Base-by-base conservation (phyloP, 1,139 yeast species). In the Candida frijolesensis region DNA sequence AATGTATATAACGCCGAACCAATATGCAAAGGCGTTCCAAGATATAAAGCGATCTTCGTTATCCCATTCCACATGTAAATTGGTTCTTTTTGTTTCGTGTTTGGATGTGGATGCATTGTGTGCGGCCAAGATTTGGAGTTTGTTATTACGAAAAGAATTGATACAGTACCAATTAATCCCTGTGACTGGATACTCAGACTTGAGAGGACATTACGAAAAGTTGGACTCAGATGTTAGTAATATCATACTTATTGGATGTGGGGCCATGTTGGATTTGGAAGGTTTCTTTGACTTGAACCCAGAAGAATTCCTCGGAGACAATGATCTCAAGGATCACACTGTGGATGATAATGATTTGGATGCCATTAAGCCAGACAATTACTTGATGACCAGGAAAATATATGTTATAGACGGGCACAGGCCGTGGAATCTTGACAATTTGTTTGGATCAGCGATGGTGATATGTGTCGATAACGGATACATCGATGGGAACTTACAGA, bases 381-480 rank as follows among this genome's bases (percentile, higher is more conserved):
- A 30, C 19, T 16, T 27, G 10, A 32, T 47, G 46, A 60, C 56
- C 44, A 60, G 72, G 42, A 62, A 78, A 52, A 78, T 95, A 1
- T 95, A 89, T 62, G 80, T 95, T 12, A 78, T 94, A 53, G 99
- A 95, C 67, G 94, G 96, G 4, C 96, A 89, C 57, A 74, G 98
- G 56, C 99, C 99, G 2, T 94, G 98, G 98, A 91, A 91, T 66
- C 72, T 95, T 58, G 97, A 92, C 63, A 95, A 95, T 65, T 65
- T 94, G 48, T 92, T 89, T 75, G 97, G 96, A 2, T 85, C 96
- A 2, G 81, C 83, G n/a, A 76, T 84, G 59, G 83, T 94, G 10
- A 76, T 82, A 5, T 94, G 98, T 65, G 80, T 92, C 54, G 98
- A 94, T 62, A 99, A 94, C 64, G 97, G 97, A 1, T 76, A 72